Base-by-base conservation (phyloP, 2,329 filamentous ascomycete species). In the Mycosphaerella arachidis region DNA sequence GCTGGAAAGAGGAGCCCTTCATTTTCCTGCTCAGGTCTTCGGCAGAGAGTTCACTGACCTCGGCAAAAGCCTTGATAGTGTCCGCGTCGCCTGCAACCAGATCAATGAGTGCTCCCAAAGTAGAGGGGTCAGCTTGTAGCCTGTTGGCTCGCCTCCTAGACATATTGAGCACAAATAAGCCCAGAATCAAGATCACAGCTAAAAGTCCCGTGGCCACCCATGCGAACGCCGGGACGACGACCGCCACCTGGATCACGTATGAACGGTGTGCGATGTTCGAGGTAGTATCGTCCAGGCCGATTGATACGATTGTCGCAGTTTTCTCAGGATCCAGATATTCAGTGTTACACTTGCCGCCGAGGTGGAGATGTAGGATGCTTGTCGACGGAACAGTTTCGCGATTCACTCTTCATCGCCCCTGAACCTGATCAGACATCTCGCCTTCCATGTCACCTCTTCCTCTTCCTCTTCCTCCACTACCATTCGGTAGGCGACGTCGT, bases 181-280 rank as follows among this genome's bases (percentile, higher is more conserved):
- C 61, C 6, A 67, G 60, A 0, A 75, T 13, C 0, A 68, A 67
- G 0, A 75, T 60, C 0, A 67, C 31, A 0, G 60, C 70, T 0
- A 79, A 64, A 1, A 79, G 54, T 0, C 65, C 72, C 18, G 75
- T 72, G 0, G 77, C 72, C 6, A 77, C 64, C 40, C 75, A 75
- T 0, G 71, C 68, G 45, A 79, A 79, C 0, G 71, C 59, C 0
- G 74, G 70, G 1, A 75, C 72, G 1, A 79, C 59, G 0, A 77
- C 61, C 0, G 79, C 70, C 0, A 76, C 71, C 18, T 75, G 62
- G 0, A 67, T 72, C 0, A 10, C 61, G 16, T 73, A 67, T 6
- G 56, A 20, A n/a, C 63, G 60, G 6, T 2, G 56, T 43, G 0
- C 75, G 73, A 1, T 29, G 57, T 48, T 10, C 6, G 16, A n/a